Base-by-base conservation (phyloP, 2,329 filamentous ascomycete species). In the Akanthomyces dipterigenus region DNA sequence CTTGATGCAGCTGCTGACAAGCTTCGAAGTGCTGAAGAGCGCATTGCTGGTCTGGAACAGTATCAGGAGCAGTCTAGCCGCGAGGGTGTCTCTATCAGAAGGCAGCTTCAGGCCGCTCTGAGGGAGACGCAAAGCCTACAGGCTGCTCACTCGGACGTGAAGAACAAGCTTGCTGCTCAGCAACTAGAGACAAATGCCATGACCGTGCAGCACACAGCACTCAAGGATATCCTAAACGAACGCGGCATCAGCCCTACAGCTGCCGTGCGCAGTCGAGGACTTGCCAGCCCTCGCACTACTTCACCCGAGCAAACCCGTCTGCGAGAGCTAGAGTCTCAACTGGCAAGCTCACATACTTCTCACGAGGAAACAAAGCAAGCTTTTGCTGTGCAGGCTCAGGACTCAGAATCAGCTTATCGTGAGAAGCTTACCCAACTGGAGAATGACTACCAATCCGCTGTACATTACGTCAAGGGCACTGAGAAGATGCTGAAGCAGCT, bases 401-500 rank as follows among this genome's bases (percentile, higher is more conserved):
- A 96, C 70, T 88, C 91, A n/a, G 93, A 96, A 72, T 83, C 86
- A 60, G 85, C 90, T 51, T 98, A 96, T 77, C 89, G 93, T 64
- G 93, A 97, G 72, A 97, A 97, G 74, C 82, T 99, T 57, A 85
- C 91, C 63, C 93, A 96, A 71, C 85, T 99, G 36, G 93, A 98
- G 76, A 96, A 93, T 71, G 95, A 99, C 73, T 97, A 99, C 72
- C 92, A 97, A 74, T 96, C 95, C 46, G 93, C 95, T 18, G 93
- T 98, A 55, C 95, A 97, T 75, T 99, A 99, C 70, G 91, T 99
- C 67, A 96, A 96, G 75, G 95, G 95, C 62, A 98, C 95, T 1
- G 95, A 99, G 76, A 98, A 97, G 82, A 97, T 99, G 92, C 84
- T 99, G 54, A 93, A 95, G 75, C 93, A 96, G 74, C 93, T 99